Base-by-base conservation (phyloP, 495 filamentous ascomycete species). In the Physcia stellaris region DNA sequence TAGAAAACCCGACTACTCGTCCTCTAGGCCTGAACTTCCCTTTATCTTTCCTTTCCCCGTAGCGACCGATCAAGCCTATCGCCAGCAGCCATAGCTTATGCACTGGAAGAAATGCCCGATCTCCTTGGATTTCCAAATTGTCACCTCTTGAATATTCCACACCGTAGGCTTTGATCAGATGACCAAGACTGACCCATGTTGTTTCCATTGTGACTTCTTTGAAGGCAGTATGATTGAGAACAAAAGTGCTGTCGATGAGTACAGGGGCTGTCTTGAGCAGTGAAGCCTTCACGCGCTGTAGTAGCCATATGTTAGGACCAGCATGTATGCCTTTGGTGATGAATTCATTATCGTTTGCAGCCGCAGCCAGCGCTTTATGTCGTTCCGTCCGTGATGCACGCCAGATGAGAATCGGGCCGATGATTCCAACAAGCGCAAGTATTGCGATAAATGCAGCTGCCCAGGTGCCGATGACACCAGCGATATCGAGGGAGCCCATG, bases 401-500 rank as follows among this genome's bases (percentile, higher is more conserved):
- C 39, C 30, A 35, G 12, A 41, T 19, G 6, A 41, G 21, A 7
- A 41, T 23, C 4, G 39, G 39, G 21, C 39, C 39, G 35, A 33
- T 33, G 16, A 41, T 35, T 2, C 29, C 30, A 4, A 35, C 15
- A n/a, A 41, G 15, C 9, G 39, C 30, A 12, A 35, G 4, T 11
- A 41, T 22, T 17, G 30, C 19, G 20, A 35, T 11, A 11, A 41
- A 15, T 17, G 31, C 30, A 17, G 39, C 39, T 21, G 35, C 19
- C 30, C 30, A 35, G n/a, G 30, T 35, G 10, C 39, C 30, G 16
- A 35, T 16, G 6, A 35, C 12, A 33, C 30, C 29, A 7, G 39
- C 39, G n/a, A 41, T 23, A 22, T n/a, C n/a, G n/a, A n/a, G n/a
- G n/a, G n/a, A n/a, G n/a, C n/a, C n/a, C n/a, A n/a, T n/a, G n/a